A percentile compares a stretch with the other conserved stretches of the same genome.
These are phyloP conservation scores for Penicillium sp. DNA, from an alignment of 2,329 filamentous ascomycete genomes.

Conservation along the genomic window DNA sequence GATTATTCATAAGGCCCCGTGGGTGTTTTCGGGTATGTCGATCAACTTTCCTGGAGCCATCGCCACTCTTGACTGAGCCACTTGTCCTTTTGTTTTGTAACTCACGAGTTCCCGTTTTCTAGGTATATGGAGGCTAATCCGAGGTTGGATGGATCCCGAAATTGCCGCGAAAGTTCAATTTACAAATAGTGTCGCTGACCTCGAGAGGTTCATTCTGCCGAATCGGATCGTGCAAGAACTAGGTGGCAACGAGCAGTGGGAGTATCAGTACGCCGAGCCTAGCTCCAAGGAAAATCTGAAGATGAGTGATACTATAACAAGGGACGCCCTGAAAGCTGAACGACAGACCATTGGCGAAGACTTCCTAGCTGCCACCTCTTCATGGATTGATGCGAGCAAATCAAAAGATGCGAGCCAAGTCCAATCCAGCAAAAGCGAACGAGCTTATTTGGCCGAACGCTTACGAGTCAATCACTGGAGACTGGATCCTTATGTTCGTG, in stretches of 20 bases:
- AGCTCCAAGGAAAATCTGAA: constrained; percentile 68
- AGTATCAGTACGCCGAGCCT: constrained; percentile 78
- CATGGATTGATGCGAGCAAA: constrained; percentile 65
- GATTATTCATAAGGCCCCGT: constrained; percentile 88
- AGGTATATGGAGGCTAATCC: constrained; percentile 92
- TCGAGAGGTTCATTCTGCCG: constrained; percentile 70
- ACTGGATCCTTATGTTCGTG: constrained; percentile 80
- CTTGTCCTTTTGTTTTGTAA: not conserved
- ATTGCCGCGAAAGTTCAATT: constrained; percentile 93
- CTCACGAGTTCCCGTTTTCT: not conserved
- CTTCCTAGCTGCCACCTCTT: constrained; percentile 69
- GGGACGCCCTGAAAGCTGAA: constrained; percentile 62
- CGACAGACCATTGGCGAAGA: constrained; percentile 65
- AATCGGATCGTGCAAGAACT: constrained; percentile 73
- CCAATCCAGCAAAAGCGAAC: constrained; percentile 53
- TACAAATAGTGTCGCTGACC: constrained; percentile 72
- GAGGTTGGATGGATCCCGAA: constrained; percentile 92
- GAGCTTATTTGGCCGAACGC: constrained; percentile 61
- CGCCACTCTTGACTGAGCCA: too few relatives aligned
- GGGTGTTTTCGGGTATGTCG: constrained; percentile 80
- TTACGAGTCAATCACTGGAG: constrained; percentile 80
- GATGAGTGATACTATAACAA: constrained; percentile 64
- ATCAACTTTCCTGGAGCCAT: too few relatives aligned
- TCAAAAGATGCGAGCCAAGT: constrained; percentile 45
- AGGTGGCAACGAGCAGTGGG: constrained; percentile 78